These are phyloP conservation scores for Phytophthora podocarpi DNA, from an alignment of 352 stramenopile species.

Conservation along the genomic window DNA sequence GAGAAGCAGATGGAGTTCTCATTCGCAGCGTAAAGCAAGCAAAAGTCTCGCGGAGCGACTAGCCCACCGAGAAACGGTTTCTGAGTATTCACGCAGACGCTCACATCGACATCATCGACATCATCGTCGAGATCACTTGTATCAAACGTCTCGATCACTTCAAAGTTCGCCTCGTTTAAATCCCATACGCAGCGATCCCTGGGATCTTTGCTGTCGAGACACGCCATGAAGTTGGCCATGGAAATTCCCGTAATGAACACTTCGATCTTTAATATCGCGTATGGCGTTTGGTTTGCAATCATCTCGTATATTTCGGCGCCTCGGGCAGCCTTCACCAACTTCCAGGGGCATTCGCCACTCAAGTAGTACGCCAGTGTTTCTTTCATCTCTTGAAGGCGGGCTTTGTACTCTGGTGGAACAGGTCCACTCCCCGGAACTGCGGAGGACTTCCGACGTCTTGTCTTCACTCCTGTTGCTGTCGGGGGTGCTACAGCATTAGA, in stretches of 20 bases:
- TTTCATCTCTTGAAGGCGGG: constrained; percentile 29
- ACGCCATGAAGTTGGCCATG: constrained; percentile 44
- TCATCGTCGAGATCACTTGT: constrained; percentile 20
- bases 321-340: constrained; percentile 37
- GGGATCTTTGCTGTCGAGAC: constrained; percentile 47
- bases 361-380: constrained; percentile 40
- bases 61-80: constrained; percentile 62
- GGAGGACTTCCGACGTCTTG: neutral
- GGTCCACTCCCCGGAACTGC: neutral
- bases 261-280: constrained; percentile 60
- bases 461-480: neutral
- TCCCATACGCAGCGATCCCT: constrained; percentile 56
- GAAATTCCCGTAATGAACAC: constrained; percentile 51
- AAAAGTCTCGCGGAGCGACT: constrained; percentile 62
- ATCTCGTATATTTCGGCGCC: constrained; percentile 54
- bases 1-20: constrained; percentile 39
- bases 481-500: constrained; percentile 1
- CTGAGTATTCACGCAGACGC: constrained; percentile 56
- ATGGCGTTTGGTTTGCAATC: constrained; percentile 40
- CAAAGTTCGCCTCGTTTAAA: constrained; percentile 52
- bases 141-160: constrained; percentile 53
- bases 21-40: constrained; percentile 40
- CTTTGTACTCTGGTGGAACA: constrained; percentile 33
- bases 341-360: constrained; percentile 47
- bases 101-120: constrained; percentile 37